Evolutionary conservation across 331 rosid species (phyloP).

Genomic region (Pyrus hybrid): DNA sequence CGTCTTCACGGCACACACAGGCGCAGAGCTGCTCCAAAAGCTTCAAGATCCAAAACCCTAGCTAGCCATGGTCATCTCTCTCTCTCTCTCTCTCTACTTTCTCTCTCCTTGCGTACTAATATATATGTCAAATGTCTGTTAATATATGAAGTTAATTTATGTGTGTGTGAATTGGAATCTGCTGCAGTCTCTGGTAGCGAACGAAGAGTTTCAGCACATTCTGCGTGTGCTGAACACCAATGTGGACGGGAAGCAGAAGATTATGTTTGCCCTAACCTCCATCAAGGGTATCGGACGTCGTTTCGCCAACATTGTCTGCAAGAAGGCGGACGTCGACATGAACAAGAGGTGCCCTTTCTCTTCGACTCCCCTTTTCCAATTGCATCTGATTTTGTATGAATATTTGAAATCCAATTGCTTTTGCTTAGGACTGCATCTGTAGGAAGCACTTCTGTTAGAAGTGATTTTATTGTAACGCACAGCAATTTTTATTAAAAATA

Average conservation of each 20-base stretch:
- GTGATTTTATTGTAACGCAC: neutral
- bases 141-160: neutral
- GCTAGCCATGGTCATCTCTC: conserved; percentile 15
- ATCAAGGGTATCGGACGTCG: conserved; percentile 75
- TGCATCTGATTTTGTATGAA: neutral
- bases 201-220: conserved; percentile 78
- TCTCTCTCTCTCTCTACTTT: no score
- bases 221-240: conserved; percentile 74
- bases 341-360: conserved; percentile 43
- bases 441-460: neutral
- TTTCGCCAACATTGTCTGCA: conserved; percentile 60
- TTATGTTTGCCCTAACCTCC: conserved; percentile 66
- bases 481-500: no score
- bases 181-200: conserved; percentile 63
- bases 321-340: conserved; percentile 76
- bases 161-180: neutral
- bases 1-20: neutral
- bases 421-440: neutral
- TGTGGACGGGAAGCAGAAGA: conserved; percentile 81
- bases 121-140: neutral
- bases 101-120: neutral
- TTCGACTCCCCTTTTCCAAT: neutral
- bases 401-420: neutral
- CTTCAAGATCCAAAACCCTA: conserved; percentile 11
- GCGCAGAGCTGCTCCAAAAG: neutral